Percentiles rank a stretch among this genome's conserved stretches.
phyloP scores from a whole-genome alignment of 345 rosid genomes.

The Linum tenue region DNA sequence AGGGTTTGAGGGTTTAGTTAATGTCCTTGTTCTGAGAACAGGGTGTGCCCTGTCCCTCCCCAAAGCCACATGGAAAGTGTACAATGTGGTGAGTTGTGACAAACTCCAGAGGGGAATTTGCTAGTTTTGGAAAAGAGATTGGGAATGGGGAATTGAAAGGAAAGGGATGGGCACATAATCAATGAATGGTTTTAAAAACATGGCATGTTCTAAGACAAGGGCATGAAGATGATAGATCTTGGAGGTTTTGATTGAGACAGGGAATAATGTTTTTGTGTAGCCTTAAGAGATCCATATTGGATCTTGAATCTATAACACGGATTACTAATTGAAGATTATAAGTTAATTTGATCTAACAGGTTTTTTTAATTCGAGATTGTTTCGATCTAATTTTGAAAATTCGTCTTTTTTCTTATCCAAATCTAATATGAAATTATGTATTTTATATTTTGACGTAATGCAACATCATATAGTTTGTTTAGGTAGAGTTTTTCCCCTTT shows the following conservation, averaged over 20 bases:
- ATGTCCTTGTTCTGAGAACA: background rate
- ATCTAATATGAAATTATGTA: no score
- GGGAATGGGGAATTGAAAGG: background rate
- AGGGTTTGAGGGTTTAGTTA: no score
- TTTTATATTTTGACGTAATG: no score
- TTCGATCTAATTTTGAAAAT: no score
- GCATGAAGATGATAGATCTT: slow-evolving; percentile 6
- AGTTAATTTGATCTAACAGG: no score
- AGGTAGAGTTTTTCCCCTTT: no score
- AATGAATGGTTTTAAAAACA: slow-evolving; percentile 1
- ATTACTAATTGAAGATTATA: no score
- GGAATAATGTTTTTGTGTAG: background rate
- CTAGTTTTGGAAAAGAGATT: background rate
- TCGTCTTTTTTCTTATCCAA: no score
- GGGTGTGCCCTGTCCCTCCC: background rate
- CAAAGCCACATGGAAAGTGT: background rate
- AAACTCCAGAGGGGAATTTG: no score
- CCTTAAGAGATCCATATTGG: background rate
- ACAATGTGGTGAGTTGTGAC: no score
- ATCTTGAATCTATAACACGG: background rate
- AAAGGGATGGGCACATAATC: slow-evolving; percentile 5
- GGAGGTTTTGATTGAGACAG: background rate
- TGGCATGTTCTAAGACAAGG: slow-evolving; percentile 5
- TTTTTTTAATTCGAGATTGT: no score
- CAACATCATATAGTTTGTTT: no score